Conservation (phyloP, 1,284 basidiomycete species). For the Psilocybe mexicana region DNA sequence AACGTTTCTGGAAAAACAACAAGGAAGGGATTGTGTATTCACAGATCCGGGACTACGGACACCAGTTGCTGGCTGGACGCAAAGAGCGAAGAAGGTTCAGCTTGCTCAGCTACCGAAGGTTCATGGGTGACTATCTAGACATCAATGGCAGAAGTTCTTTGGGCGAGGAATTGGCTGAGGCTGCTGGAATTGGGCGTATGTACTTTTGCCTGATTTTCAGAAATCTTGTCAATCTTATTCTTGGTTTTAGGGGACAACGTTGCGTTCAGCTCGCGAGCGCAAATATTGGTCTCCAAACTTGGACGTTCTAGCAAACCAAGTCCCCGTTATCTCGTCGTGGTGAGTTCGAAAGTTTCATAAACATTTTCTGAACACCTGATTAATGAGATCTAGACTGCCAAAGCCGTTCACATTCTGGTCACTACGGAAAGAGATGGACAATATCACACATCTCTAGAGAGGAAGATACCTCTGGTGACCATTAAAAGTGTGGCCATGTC, state of each 20-base stretch:
- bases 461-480: constrained; percentile 87
- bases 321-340: constrained; percentile 90
- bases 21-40: constrained; percentile 91
- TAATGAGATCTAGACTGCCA: constrained; percentile 86
- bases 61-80: constrained; percentile 86
- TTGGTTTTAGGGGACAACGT: constrained; percentile 63
- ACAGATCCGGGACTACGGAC: constrained; percentile 90
- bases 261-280: constrained; percentile 83
- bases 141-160: constrained; percentile 81
- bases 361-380: not conserved
- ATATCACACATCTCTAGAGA: constrained; percentile 66
- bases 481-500: constrained; percentile 89
- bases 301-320: constrained; percentile 90
- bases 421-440: constrained; percentile 70
- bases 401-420: constrained; percentile 86
- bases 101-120: constrained; percentile 92
- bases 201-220: not conserved
- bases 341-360: constrained; percentile 40
- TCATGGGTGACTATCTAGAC: constrained; percentile 96
- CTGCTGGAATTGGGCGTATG: constrained; percentile 77
- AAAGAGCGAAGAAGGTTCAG: constrained; percentile 96
- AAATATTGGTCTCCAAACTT: constrained; percentile 87
- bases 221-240: not conserved
- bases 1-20: constrained; percentile 98
- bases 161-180: constrained; percentile 77